A percentile compares a stretch with the other conserved stretches of the same genome.
These are phyloP conservation scores for Aspergillus glaucus DNA, from an alignment of 2,329 filamentous ascomycete species.

Conservation along the genomic window DNA sequence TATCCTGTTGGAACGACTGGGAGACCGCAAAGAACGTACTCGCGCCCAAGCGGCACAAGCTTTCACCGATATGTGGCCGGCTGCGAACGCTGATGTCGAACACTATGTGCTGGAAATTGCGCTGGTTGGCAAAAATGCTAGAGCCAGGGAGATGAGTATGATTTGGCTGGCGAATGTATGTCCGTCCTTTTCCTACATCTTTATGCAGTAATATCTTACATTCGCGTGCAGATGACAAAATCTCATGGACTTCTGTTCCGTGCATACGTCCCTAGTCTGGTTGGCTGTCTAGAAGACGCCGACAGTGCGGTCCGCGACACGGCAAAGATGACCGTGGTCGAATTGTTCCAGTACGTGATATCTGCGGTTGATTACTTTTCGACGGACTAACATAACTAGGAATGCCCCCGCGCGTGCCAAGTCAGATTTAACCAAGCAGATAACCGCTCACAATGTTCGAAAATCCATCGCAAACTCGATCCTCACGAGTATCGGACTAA, in stretches of 20 bases:
- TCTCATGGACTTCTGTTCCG: constrained; percentile 75
- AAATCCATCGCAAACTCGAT: constrained; percentile 81
- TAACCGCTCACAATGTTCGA: constrained; percentile 76
- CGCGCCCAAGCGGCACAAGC: constrained; percentile 67
- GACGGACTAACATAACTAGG: constrained; percentile 35
- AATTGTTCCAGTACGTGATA: constrained; percentile 66
- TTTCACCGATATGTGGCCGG: constrained; percentile 68
- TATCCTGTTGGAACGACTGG: constrained; percentile 74
- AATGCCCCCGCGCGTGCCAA: constrained; percentile 77
- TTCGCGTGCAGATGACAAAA: constrained; percentile 61
- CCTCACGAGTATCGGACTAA: constrained; percentile 62
- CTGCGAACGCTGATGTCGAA: constrained; percentile 68
- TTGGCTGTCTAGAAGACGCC: constrained; percentile 83
- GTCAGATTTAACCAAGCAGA: constrained; percentile 78
- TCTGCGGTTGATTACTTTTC: not conserved
- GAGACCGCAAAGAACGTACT: constrained; percentile 81
- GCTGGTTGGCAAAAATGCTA: constrained; percentile 71
- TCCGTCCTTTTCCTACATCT: constrained; percentile 5
- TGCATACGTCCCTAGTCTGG: constrained; percentile 71
- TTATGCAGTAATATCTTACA: not conserved
- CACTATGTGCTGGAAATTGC: constrained; percentile 70
- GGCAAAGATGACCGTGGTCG: constrained; percentile 76
- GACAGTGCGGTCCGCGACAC: constrained; percentile 80
- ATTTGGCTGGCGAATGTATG: constrained; percentile 73
- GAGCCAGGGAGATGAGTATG: constrained; percentile 79